Percentiles rank a stretch among this genome's conserved stretches.
Conservation (phyloP, 441 rosid species). For the Gossypium schwendimanii region DNA sequence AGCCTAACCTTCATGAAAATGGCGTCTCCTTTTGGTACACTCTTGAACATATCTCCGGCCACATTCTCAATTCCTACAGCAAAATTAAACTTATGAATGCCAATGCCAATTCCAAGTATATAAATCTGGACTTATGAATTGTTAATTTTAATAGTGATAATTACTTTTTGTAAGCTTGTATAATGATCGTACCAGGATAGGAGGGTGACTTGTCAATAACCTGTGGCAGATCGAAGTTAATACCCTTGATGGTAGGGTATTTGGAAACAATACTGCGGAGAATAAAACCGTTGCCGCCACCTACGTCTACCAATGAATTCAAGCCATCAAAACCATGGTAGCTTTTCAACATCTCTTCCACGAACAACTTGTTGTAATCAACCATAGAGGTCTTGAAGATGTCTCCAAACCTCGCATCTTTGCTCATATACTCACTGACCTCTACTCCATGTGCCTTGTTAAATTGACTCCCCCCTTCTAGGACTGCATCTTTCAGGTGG, state of each 20-base stretch:
- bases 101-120: neutral
- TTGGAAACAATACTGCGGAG: constrained; percentile 35
- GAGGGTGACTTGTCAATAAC: constrained; percentile 24
- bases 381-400: constrained; percentile 27
- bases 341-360: constrained; percentile 25
- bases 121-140: neutral
- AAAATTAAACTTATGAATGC: neutral
- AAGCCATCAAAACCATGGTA: constrained; percentile 40
- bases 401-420: constrained; percentile 26
- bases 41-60: constrained; percentile 35
- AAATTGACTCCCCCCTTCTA: constrained; percentile 39
- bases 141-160: neutral
- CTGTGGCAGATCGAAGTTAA: constrained; percentile 40
- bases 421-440: neutral
- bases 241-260: constrained; percentile 36
- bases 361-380: constrained; percentile 28
- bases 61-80: constrained; percentile 32
- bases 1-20: constrained; percentile 41
- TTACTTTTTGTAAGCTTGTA: neutral
- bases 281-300: constrained; percentile 42
- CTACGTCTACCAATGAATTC: constrained; percentile 38
- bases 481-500: constrained; percentile 35
- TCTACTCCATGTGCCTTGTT: constrained; percentile 30
- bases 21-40: constrained; percentile 40
- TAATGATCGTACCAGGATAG: constrained; percentile 25